Evolutionary conservation across 257 asterid species (phyloP), one percentile per base, ranked within the genome.

Genomic region (Cruciata laevipes): DNA sequence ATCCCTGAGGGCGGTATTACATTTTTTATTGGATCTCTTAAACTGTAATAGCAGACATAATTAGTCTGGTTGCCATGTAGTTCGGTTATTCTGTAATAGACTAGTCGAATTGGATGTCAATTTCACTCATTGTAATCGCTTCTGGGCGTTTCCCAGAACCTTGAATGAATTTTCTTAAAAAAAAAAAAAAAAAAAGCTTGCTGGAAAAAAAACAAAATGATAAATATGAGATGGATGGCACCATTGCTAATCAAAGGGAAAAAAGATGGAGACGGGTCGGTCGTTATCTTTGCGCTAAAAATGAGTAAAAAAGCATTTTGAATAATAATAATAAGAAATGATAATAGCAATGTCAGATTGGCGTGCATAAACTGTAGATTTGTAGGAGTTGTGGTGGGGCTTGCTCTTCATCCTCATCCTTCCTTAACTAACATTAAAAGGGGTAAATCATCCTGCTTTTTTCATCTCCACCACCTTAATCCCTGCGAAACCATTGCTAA

Each of bases 311-410:
- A 47, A 42, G 77, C 65, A 67, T 63, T 37, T 61, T 20, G 57
- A 63, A 75, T 47, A 47, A 47, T 47, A 14, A 13, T 13, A 37
- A 37, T 37, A 37, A 37, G 7, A 37, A 14, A 13, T 13, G 8
- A 37, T 37, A 37, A 37, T 37, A 37, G 55, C 55, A 57, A 75
- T 87, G 93, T 85, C 96, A 89, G 96, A 83, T 78, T 82, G 89
- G 96, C 96, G 95, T 89, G 96, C 93, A 83, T 65, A 78, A 73
- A 77, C 84, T 78, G 86, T 75, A 69, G 60, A 70, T 74, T 73
- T 77, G 57, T 64, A 65, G 40, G 32, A 47, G 66, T 51, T 69
- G 73, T 2, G 13, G 69, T 67, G 70, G 61, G 51, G 49, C 30
- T 30, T 49, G 31, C 61, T 31, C 31, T 17, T 62, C 63, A 27